Base-by-base conservation (phyloP, 1,139 yeast genomes). In the Hyphopichia fennica region DNA sequence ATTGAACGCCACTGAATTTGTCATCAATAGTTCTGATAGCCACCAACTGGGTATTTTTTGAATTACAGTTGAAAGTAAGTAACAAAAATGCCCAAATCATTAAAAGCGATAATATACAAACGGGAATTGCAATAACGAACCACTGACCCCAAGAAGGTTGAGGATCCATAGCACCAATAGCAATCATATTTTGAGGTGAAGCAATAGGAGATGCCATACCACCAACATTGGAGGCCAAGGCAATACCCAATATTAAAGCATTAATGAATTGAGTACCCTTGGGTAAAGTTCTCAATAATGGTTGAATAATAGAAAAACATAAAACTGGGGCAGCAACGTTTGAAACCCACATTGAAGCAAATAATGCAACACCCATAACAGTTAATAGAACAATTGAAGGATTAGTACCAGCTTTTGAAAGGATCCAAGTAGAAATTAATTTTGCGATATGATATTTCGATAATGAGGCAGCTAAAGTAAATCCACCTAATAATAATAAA, bases 131-230 rank as follows among this genome's bases (percentile, higher is more conserved):
- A 43, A 84, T 76, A 13, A 80, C 84, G 54, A 84, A 81, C 84
- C 88, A 84, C 57, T 83, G 83, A 39, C 88, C 88, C 91, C 91
- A 84, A 3, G 84, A 79, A 19, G 86, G 87, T 47, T 76, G 81
- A 0, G 85, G 82, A 11, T 73, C 72, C 74, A 84, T 72, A 37
- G 83, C 78, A 39, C 82, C 82, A 67, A 84, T 81, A 2, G 89
- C 87, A 45, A 84, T 81, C 66, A 84, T 83, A 51, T 84, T 84
- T 58, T 84, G 91, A 1, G 91, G 91, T 5, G 88, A 82, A 0
- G 90, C 82, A 47, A 84, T 84, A 14, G 91, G 91, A n/a, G 87
- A 81, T 0, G 89, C 81, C 87, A 84, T 82, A 51, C 91, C 91
- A 30, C 88, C 90, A 38, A 83, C 65, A 56, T 84, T 83, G 9